phyloP scores from a whole-genome alignment of 2,329 filamentous ascomycete genomes.

The Microcyclospora pomicola region DNA sequence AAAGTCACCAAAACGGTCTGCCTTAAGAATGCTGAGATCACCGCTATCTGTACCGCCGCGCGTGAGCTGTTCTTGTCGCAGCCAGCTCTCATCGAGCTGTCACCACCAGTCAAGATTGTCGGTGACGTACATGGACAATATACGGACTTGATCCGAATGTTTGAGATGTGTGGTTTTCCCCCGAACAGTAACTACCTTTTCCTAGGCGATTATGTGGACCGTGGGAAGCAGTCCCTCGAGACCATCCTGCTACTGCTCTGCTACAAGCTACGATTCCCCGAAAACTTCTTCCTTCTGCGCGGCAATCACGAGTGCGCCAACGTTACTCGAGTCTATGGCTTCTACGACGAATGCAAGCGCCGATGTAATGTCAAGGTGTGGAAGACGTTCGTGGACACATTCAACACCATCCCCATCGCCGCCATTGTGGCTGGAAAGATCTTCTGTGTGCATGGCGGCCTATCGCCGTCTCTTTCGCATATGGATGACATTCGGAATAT shows the following conservation, averaged over 20 bases:
- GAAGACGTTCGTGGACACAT: conserved; percentile 96
- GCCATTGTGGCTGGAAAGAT: conserved; percentile 97
- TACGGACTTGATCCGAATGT: conserved; percentile 88
- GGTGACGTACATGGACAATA: conserved; percentile 96
- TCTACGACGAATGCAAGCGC: conserved; percentile 96
- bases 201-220: conserved; percentile 89
- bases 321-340: conserved; percentile 88
- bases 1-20: conserved; percentile 98
- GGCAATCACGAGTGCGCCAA: conserved; percentile 97
- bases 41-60: conserved; percentile 78
- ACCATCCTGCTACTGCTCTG: conserved; percentile 85
- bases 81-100: conserved; percentile 79
- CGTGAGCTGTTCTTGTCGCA: conserved; percentile 84
- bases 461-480: conserved; percentile 81
- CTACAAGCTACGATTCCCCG: conserved; percentile 94
- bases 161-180: conserved; percentile 97
- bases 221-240: conserved; percentile 89
- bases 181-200: conserved; percentile 87
- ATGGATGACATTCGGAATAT: conserved; percentile 99
- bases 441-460: conserved; percentile 89
- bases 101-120: conserved; percentile 93
- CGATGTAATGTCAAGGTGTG: conserved; percentile 93
- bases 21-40: conserved; percentile 94
- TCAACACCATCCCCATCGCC: conserved; percentile 89
- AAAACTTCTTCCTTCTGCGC: conserved; percentile 91